These are phyloP conservation scores for Grosmannia penicillata DNA, from an alignment of 2,329 filamentous ascomycete species.

Conservation along the genomic window DNA sequence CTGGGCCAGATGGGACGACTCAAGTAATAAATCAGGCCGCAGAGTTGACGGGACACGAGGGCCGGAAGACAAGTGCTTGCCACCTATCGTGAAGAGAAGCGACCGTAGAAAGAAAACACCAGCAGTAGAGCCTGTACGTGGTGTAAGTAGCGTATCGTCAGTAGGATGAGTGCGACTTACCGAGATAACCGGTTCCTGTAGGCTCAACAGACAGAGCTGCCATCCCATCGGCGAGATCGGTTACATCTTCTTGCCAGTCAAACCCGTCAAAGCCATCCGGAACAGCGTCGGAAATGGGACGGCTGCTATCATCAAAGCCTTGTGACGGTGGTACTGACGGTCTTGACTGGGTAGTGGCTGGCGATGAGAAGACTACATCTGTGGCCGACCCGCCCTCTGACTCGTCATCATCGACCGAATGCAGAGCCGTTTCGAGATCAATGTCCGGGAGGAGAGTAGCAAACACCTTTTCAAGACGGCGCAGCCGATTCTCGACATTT, in stretches of 20 bases:
- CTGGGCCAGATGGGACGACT: not conserved
- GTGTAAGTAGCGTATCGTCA: too few species aligned
- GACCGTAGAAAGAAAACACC: constrained; percentile 4
- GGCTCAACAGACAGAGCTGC: constrained; percentile 4
- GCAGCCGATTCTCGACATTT: not conserved
- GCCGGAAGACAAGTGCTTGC: too few species aligned
- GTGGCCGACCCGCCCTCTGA: not conserved
- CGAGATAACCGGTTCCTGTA: constrained; percentile 2
- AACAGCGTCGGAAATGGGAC: not conserved
- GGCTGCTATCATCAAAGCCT: not conserved
- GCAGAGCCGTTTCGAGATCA: not conserved
- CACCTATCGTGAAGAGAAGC: constrained; percentile 2
- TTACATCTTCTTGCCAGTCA: constrained; percentile 5
- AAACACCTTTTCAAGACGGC: constrained; percentile 2
- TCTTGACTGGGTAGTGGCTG: not conserved
- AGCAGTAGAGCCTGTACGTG: not conserved
- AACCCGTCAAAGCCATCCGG: constrained; percentile 3
- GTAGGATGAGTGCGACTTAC: not conserved
- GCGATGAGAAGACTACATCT: too few species aligned
- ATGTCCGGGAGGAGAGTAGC: not conserved
- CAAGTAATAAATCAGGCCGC: not conserved
- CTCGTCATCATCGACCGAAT: not conserved
- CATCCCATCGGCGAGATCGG: constrained; percentile 5
- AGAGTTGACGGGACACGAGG: not conserved
- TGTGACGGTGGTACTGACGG: not conserved